Conservation (phyloP, 306 rosid species). For the Parietaria judaica region DNA sequence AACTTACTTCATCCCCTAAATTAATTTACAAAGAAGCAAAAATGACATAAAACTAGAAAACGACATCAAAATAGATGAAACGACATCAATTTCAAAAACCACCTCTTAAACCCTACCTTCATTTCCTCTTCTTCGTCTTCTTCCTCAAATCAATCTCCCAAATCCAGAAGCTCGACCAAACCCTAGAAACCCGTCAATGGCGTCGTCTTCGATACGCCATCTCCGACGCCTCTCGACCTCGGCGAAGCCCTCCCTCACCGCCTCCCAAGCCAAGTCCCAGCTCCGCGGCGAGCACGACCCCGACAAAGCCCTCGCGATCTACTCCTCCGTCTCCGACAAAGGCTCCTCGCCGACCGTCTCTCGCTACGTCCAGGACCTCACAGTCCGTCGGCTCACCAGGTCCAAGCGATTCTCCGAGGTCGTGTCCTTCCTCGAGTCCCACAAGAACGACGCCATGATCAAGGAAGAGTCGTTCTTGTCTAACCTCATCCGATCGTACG, state of each 20-base stretch:
- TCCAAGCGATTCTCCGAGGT: constrained; percentile 48
- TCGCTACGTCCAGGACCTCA: constrained; percentile 54
- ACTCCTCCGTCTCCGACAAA: constrained; percentile 41
- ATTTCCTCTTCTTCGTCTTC: too few species aligned
- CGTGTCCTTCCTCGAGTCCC: constrained; percentile 54
- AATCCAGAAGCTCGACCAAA: constrained; percentile 7
- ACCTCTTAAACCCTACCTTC: too few species aligned
- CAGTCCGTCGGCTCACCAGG: constrained; percentile 55
- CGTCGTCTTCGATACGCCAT: constrained; percentile 34
- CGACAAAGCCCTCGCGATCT: constrained; percentile 51
- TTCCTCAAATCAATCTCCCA: too few species aligned
- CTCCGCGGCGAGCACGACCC: constrained; percentile 52
- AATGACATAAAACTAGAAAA: too few species aligned
- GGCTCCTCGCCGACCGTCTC: constrained; percentile 39
- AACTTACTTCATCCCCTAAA: too few species aligned
- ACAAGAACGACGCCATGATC: constrained; percentile 44
- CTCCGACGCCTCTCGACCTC: constrained; percentile 39
- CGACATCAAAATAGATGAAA: too few species aligned
- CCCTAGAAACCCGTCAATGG: constrained; percentile 31
- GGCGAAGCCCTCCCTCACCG: constrained; percentile 33
- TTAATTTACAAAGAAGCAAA: too few species aligned
- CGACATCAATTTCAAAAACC: too few species aligned
- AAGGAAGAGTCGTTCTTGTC: constrained; percentile 47
- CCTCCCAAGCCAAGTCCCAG: constrained; percentile 41
- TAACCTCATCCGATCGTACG: constrained; percentile 59